Base-by-base conservation (phyloP, 805 yeast species). In the Schizosaccharomyces japonicus region DNA sequence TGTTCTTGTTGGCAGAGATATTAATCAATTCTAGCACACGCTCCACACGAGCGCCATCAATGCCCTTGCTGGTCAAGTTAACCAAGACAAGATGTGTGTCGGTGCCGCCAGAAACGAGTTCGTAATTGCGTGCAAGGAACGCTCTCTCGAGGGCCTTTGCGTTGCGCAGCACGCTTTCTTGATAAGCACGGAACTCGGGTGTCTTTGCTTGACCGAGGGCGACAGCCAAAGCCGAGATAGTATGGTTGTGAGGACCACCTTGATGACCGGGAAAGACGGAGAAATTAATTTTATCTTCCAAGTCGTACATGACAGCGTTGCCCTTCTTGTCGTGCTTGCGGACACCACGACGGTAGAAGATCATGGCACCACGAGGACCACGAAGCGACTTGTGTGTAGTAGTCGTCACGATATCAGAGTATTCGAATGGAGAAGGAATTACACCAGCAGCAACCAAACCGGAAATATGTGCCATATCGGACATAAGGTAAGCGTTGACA, bases 301-400 rank as follows among this genome's bases (percentile, higher is more conserved):
- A 75, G 58, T 90, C 95, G 66, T 85, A 90, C 50, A 70, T 67
- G 50, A 83, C 69, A 66, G 84, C 94, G 68, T 83, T 81, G 59
- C 96, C 96, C 58, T 83, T 80, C 71, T 85, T 84, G 60, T 80
- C 69, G 55, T 76, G 75, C 51, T 79, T 76, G 72, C 94, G 77
- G 51, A 85, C 75, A 58, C 98, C 98, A 65, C 79, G 80, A 72
- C 96, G 82, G 76, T 80, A 90, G 73, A 90, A 90, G 64, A 90
- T 90, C 95, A 90, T 87, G 50, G 98, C 95, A 66, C 98, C 98
- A 71, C 98, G 82, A 63, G 98, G 98, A 52, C 98, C 98, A 71
- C 98, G 81, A 60, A 90, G 73, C 34, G 96, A 85, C 70, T 90
- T 90, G 73, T 90, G 98, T 51, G 98, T 87, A 50, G 98, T 87